These are phyloP conservation scores for Cutaneotrichosporon curvatum DNA, from an alignment of 1,284 basidiomycete genomes.

Conservation along the genomic window DNA sequence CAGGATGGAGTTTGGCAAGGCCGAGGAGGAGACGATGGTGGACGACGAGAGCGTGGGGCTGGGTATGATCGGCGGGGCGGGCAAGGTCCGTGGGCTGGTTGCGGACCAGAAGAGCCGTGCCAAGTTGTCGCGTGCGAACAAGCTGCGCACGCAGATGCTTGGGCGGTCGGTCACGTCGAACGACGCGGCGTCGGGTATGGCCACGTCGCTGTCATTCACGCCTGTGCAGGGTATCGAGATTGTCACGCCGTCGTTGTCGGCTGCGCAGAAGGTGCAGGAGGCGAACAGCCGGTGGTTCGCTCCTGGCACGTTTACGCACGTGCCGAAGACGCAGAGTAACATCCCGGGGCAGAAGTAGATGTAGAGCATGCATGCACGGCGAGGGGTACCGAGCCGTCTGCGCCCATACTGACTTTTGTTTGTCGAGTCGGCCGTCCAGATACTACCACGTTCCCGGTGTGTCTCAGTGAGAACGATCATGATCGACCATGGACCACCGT, in stretches of 20 bases:
- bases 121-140: slow-evolving; percentile 94
- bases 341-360: slow-evolving; percentile 33
- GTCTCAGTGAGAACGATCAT: no score
- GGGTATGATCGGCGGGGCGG: slow-evolving; percentile 89
- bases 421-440: no score
- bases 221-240: slow-evolving; percentile 95
- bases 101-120: slow-evolving; percentile 85
- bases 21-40: slow-evolving; percentile 90
- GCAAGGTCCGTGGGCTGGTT: slow-evolving; percentile 75
- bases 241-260: slow-evolving; percentile 63
- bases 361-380: no score
- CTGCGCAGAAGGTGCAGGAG: slow-evolving; percentile 74
- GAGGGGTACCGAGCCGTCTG: no score
- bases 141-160: slow-evolving; percentile 75
- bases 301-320: slow-evolving; percentile 60
- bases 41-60: slow-evolving; percentile 94
- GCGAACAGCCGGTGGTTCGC: slow-evolving; percentile 91
- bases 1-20: slow-evolving; percentile 90
- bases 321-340: slow-evolving; percentile 38
- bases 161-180: slow-evolving; percentile 60
- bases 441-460: no score
- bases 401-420: no score
- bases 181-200: slow-evolving; percentile 62
- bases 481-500: no score
- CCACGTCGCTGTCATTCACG: slow-evolving; percentile 87